Base-by-base conservation (phyloP, 2,329 filamentous ascomycete genomes). In the Eurotiales sp. region DNA sequence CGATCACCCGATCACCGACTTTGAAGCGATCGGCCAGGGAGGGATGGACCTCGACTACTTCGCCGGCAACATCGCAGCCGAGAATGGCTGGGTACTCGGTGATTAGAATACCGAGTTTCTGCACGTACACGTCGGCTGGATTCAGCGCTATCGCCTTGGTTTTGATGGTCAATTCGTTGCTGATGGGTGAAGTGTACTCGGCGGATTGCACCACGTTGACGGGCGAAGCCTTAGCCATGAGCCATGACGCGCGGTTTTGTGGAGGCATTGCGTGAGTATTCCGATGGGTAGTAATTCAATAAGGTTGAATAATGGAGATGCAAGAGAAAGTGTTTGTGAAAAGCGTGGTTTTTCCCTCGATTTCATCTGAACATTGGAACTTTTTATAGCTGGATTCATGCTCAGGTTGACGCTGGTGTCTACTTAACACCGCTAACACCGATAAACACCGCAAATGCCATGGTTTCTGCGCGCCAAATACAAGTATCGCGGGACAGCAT, bases 81-180 rank as follows among this genome's bases (percentile, higher is more conserved):
- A 63, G 10, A 49, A 71, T 58, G 7, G 45, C 45, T 4, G 45
- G 45, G 25, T 47, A 47, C 8, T 40, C 22, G 22, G 54, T 42
- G 7, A 68, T 64, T 25, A 56, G 61, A 41, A 49, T 25, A 62
- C 45, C 40, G 14, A 47, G 17, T 3, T 53, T 39, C 27, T 69
- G 64, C 15, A 70, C 61, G 6, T 59, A 57, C 42, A 58, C 64
- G 52, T 76, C 72, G 5, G 62, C 48, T 12, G 60, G 59, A 37
- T 61, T 61, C 50, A 62, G 55, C 2, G 60, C 57, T n/a, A 61
- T 53, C 10, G 60, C 60, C 21, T 55, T 43, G 50, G 56, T 61
- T 29, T 50, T 53, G 44, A 63, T 52, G 14, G 60, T 37, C 6
- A 61, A 44, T 37, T 63, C 53, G 19, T 49, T 56, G 21, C 42